These are phyloP conservation scores for Sporobolomyces pararoseus DNA, from an alignment of 768 basidiomycete genomes.

Conservation along the genomic window DNA sequence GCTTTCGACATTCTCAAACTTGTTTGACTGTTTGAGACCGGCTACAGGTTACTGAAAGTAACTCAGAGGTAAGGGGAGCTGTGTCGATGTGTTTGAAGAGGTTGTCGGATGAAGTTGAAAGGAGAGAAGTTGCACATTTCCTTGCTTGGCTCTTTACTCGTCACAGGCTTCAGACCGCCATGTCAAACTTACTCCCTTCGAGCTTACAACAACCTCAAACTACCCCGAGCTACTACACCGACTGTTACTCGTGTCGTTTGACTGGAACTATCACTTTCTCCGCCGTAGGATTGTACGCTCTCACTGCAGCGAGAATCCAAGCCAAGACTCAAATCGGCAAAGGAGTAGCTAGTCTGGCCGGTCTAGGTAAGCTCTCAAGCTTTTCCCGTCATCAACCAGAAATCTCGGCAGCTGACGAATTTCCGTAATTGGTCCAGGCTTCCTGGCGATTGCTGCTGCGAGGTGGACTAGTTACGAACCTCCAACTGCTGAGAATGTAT, in stretches of 20 bases:
- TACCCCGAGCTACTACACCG: conserved; percentile 23
- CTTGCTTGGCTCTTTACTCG: background rate
- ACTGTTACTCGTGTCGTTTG: conserved; percentile 38
- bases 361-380: conserved; percentile 19
- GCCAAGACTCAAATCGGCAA: conserved; percentile 29
- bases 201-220: background rate
- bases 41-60: background rate
- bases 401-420: background rate
- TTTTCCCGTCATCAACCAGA: background rate
- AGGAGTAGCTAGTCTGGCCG: conserved; percentile 21
- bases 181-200: conserved; percentile 13
- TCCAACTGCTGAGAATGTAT: conserved; percentile 3
- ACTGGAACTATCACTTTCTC: conserved; percentile 38
- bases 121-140: background rate
- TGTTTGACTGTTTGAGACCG: background rate
- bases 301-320: conserved; percentile 5
- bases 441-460: conserved; percentile 31
- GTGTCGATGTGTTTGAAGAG: background rate
- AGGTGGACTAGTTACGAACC: conserved; percentile 32
- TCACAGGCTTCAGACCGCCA: background rate
- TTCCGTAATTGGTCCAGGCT: conserved; percentile 9
- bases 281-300: conserved; percentile 35
- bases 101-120: too few species aligned
- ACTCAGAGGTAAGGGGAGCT: background rate
- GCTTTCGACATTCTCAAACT: conserved; percentile 21